phyloP scores from a whole-genome alignment of 1,139 yeast genomes.

The Debaryomyces robertsiae region DNA sequence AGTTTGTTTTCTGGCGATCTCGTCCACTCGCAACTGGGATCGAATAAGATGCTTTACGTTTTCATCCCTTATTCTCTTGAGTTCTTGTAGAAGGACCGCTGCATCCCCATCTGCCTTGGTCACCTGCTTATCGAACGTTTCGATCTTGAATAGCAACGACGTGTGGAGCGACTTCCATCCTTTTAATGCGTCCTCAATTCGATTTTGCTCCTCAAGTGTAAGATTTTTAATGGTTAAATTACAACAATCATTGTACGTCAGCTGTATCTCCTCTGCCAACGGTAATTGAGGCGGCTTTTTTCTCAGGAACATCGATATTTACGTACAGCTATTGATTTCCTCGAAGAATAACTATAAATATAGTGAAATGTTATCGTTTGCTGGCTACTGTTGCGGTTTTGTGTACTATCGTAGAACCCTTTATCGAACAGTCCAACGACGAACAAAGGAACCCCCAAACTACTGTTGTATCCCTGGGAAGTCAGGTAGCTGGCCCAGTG shows the following conservation, averaged over 20 bases:
- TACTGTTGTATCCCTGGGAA: too few species aligned
- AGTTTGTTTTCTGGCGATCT: constrained; percentile 27
- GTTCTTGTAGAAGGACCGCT: constrained; percentile 42
- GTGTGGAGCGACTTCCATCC: constrained; percentile 77
- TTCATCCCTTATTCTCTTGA: constrained; percentile 53
- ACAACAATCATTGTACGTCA: constrained; percentile 63
- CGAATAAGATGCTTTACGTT: constrained; percentile 49
- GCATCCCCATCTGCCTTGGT: constrained; percentile 45
- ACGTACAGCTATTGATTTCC: not conserved
- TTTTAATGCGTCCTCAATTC: constrained; percentile 56
- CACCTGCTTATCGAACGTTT: constrained; percentile 50
- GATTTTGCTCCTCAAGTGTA: constrained; percentile 56
- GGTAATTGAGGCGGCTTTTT: constrained; percentile 57
- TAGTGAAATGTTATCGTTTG: constrained; percentile 7
- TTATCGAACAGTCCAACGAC: constrained; percentile 1
- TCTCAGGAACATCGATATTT: constrained; percentile 43
- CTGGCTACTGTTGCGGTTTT: constrained; percentile 9
- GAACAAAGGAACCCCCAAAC: too few species aligned
- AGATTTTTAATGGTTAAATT: constrained; percentile 58
- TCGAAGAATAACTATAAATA: constrained; percentile 2
- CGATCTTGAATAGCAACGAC: constrained; percentile 56
- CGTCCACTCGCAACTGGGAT: constrained; percentile 47
- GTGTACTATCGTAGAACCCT: constrained; percentile 8
- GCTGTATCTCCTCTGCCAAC: constrained; percentile 58
- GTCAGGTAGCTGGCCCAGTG: too few species aligned